Evolutionary conservation across 129 eudicot genomes (phyloP), one percentile per base, ranked within the genome.

Genomic region (Flaveria linearis): DNA sequence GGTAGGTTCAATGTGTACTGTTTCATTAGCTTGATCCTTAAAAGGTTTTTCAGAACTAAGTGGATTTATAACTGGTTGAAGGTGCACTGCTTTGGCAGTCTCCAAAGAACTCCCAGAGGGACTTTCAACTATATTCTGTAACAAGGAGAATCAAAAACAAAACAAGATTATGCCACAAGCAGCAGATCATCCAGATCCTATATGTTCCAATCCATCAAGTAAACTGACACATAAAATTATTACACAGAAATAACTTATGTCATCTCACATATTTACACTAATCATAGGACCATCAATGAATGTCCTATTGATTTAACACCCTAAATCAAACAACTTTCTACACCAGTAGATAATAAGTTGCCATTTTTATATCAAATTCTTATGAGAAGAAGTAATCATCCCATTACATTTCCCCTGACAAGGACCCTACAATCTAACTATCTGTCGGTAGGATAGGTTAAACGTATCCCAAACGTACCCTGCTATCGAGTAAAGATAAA

Each of bases 91-190:
- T 46, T 74, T 57, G 56, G 80, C 57, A 68, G 75, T 45, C 49
- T 66, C 70, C 25, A 73, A 46, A 13, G 76, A 67, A 56, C 53
- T 74, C 10, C 53, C 53, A 56, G 79, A 33, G 30, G 84, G 64
- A 47, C 58, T 80, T 67, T 55, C 47, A 17, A 39, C 30, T 46
- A 74, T 68, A 46, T 76, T 73, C 84, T 80, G 66, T 23, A 46
- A 46, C 30, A 68, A 43, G 30, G 15, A 63, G 67, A 68, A 72
- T 63, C 7, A 72, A 72, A 66, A 42, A 73, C 20, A 16, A 36
- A 33, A 80, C 74, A 42, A 51, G 36, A 80, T 74, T 57, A 53
- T 39, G 22, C 46, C 28, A 4, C 72, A 63, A 52, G 20, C 11
- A 39, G 68, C 66, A 79, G 55, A 72, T 72, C 57, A 15, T 41